These are phyloP conservation scores for Sphagnum contortum DNA, from an alignment of 225 moss, liverwort and hornwort species.

Conservation along the genomic window DNA sequence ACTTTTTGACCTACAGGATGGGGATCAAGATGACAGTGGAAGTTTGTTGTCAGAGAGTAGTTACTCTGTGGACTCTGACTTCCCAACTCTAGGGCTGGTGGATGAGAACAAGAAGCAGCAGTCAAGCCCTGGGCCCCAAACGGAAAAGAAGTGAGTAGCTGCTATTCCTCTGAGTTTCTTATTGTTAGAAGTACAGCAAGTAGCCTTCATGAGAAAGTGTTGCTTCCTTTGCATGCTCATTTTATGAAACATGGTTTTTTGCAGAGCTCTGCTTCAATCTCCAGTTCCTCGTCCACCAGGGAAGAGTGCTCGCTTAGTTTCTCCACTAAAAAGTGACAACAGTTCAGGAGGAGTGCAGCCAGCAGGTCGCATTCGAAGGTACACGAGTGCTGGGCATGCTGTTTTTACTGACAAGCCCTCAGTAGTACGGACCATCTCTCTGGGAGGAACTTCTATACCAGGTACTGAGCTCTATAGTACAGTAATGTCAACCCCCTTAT, in stretches of 20 bases:
- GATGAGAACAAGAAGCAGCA: slow-evolving; percentile 33
- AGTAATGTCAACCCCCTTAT: too few relatives aligned
- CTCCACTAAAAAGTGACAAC: slow-evolving; percentile 20
- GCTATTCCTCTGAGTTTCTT: too few relatives aligned
- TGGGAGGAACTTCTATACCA: slow-evolving; percentile 21
- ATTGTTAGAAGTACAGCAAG: too few relatives aligned
- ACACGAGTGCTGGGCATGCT: slow-evolving; percentile 28
- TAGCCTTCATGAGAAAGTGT: too few relatives aligned
- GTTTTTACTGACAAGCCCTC: slow-evolving; percentile 25
- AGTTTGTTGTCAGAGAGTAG: slow-evolving; percentile 56
- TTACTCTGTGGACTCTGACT: slow-evolving; percentile 45
- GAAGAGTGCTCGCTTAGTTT: slow-evolving; percentile 20
- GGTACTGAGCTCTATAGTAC: slow-evolving; percentile 40
- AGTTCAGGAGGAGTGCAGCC: slow-evolving; percentile 30
- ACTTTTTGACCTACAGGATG: slow-evolving; percentile 49
- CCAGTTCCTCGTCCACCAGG: slow-evolving; percentile 47
- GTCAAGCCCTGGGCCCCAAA: slow-evolving; percentile 16
- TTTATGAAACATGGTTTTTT: neutral
- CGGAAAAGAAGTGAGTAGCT: slow-evolving; percentile 31
- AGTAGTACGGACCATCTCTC: slow-evolving; percentile 26
- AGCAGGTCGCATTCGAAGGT: slow-evolving; percentile 32
- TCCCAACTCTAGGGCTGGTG: slow-evolving; percentile 16
- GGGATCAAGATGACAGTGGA: slow-evolving; percentile 43
- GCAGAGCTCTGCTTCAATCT: slow-evolving; percentile 44
- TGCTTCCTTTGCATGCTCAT: too few relatives aligned